Percentiles rank a stretch among this genome's conserved stretches.
These are phyloP conservation scores for Aspergillus sp. DNA, from an alignment of 2,329 filamentous ascomycete genomes.

Conservation along the genomic window DNA sequence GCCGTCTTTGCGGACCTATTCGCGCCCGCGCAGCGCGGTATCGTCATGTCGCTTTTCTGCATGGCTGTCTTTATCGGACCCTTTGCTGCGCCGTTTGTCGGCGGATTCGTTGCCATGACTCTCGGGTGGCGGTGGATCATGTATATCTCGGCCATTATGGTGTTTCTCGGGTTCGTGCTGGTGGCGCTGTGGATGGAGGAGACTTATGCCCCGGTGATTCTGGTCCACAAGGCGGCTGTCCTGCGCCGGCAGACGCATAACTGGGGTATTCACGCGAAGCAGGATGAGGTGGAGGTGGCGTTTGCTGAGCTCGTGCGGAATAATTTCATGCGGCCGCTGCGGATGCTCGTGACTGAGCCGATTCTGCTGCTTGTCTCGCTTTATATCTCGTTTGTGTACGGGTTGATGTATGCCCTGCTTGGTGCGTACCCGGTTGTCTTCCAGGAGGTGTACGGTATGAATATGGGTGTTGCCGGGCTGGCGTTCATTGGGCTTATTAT, in stretches of 20 bases:
- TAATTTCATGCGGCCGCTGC: conserved; percentile 48
- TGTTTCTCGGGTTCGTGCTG: conserved; percentile 45
- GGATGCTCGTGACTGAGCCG: conserved; percentile 42
- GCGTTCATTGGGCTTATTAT: conserved; percentile 34
- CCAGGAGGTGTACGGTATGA: conserved; percentile 31
- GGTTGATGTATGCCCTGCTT: conserved; percentile 33
- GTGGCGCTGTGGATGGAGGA: conserved; percentile 51
- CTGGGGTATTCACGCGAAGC: conserved; percentile 60
- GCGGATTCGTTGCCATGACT: conserved; percentile 52
- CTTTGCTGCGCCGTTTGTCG: conserved; percentile 51
- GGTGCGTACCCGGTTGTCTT: conserved; percentile 34
- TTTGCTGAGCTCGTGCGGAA: conserved; percentile 48
- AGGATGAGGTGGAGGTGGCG: conserved; percentile 55
- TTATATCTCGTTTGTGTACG: conserved; percentile 36
- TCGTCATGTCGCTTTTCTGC: conserved; percentile 50
- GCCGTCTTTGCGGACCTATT: conserved; percentile 53
- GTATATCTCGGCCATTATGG: conserved; percentile 56
- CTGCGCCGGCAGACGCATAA: conserved; percentile 56
- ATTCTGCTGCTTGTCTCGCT: conserved; percentile 36
- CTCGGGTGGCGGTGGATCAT: conserved; percentile 56
- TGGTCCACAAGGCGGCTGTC: conserved; percentile 44
- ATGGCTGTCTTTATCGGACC: conserved; percentile 53
- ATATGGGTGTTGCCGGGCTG: conserved; percentile 29
- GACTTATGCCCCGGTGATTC: conserved; percentile 51
- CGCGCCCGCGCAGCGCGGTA: conserved; percentile 44